Conservation (phyloP, 2,329 filamentous ascomycete species). For the Ophiocordyceps camponoti-floridani region DNA sequence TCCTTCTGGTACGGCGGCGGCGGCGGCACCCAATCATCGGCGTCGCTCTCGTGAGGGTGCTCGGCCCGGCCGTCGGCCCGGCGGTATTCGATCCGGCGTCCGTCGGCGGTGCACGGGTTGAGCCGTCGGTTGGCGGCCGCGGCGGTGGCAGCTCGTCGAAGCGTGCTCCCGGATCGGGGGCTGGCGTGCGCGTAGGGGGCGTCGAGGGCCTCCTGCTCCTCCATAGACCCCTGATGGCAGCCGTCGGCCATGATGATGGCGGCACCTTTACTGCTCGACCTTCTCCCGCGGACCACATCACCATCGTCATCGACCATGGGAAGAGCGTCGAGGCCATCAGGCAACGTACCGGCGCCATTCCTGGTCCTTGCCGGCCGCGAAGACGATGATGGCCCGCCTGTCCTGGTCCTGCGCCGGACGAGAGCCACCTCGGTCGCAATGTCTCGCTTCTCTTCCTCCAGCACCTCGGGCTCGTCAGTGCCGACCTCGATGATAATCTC, state of each 20-base stretch:
- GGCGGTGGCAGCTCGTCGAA: constrained; percentile 59
- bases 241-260: constrained; percentile 13
- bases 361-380: neutral
- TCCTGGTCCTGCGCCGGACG: constrained; percentile 52
- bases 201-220: constrained; percentile 46
- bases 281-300: constrained; percentile 29
- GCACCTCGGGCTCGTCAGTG: constrained; percentile 45
- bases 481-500: constrained; percentile 60
- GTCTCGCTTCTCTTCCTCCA: constrained; percentile 58
- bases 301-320: constrained; percentile 19
- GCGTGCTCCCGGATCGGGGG: constrained; percentile 50
- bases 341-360: neutral
- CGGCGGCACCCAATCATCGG: constrained; percentile 76
- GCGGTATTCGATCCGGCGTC: constrained; percentile 41
- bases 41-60: constrained; percentile 71
- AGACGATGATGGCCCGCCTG: constrained; percentile 27
- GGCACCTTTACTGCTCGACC: neutral
- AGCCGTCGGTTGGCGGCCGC: constrained; percentile 55
- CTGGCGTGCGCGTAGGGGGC: constrained; percentile 56
- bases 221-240: constrained; percentile 27
- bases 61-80: constrained; percentile 53
- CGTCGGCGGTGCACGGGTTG: constrained; percentile 37
- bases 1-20: constrained; percentile 64
- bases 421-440: constrained; percentile 65
- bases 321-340: constrained; percentile 7